These are phyloP conservation scores for Plasmodium gonderi DNA, from an alignment of 169 alveolate species.

Conservation along the genomic window DNA sequence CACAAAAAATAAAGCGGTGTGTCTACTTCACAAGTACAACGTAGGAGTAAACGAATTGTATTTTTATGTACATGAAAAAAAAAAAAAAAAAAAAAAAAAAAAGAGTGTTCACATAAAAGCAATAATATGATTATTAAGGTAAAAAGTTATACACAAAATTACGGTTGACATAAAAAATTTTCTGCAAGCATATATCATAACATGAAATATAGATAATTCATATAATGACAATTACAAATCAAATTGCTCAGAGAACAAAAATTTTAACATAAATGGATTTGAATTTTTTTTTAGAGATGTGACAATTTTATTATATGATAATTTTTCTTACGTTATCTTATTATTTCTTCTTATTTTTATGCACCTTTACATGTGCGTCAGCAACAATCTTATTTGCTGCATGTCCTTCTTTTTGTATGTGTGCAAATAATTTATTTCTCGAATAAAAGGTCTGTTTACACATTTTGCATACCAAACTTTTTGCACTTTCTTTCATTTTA, in stretches of 20 bases:
- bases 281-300: background rate
- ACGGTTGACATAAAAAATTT: background rate
- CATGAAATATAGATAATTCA: background rate
- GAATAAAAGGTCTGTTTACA: conserved; percentile 67
- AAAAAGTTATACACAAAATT: background rate
- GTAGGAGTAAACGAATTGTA: background rate
- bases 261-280: background rate
- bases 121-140: background rate
- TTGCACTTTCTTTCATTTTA: conserved; percentile 31
- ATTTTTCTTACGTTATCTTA: background rate
- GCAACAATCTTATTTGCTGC: conserved; percentile 55
- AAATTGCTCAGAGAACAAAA: background rate
- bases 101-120: background rate
- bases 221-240: background rate
- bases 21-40: background rate
- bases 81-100: background rate
- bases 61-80: background rate
- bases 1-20: background rate
- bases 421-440: conserved; percentile 77
- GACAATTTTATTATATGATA: background rate
- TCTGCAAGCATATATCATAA: background rate
- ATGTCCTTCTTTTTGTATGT: conserved; percentile 76
- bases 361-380: background rate
- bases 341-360: background rate
- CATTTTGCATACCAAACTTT: conserved; percentile 11